Percentiles rank a stretch among this genome's conserved stretches.
phyloP scores from a whole-genome alignment of 75 land plant genomes.

The Cunninghamia lanceolata region DNA sequence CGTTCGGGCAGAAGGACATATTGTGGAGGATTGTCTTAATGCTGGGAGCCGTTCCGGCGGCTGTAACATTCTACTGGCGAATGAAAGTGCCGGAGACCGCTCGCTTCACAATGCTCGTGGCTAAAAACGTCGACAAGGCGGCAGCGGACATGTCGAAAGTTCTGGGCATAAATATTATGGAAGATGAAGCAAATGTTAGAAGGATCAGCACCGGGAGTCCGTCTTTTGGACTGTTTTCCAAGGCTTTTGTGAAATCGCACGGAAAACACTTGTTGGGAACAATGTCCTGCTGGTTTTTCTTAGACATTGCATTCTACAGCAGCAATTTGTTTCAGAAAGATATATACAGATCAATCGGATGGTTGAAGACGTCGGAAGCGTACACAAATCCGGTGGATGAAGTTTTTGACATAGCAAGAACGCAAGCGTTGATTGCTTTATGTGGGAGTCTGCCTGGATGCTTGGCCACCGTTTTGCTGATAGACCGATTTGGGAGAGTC shows the following conservation, averaged over 20 bases:
- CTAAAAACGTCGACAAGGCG: slow-evolving; percentile 34
- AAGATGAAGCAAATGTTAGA: not conserved
- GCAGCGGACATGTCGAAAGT: slow-evolving; percentile 57
- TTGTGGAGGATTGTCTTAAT: slow-evolving; percentile 64
- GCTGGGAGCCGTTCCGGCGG: slow-evolving; percentile 27
- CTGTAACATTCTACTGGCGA: slow-evolving; percentile 49
- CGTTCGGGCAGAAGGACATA: slow-evolving; percentile 38
- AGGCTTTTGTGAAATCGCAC: slow-evolving; percentile 31
- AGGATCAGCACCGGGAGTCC: not conserved
- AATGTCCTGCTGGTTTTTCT: slow-evolving; percentile 34
- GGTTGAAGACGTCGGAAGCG: not conserved
- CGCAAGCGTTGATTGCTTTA: slow-evolving; percentile 25
- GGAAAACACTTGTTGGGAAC: slow-evolving; percentile 52
- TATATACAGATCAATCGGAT: not conserved
- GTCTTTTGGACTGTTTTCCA: slow-evolving; percentile 25
- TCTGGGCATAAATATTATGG: slow-evolving; percentile 27
- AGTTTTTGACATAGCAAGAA: slow-evolving; percentile 13
- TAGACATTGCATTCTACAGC: slow-evolving; percentile 57
- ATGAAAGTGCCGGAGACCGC: slow-evolving; percentile 63
- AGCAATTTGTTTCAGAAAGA: slow-evolving; percentile 60
- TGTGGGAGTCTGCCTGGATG: slow-evolving; percentile 23
- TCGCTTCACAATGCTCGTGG: slow-evolving; percentile 53
- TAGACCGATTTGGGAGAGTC: slow-evolving; percentile 19
- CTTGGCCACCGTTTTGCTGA: slow-evolving; percentile 19
- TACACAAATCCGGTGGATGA: slow-evolving; percentile 9